phyloP scores from a whole-genome alignment of 208 protist species.

The Leishmania aethiopica region DNA sequence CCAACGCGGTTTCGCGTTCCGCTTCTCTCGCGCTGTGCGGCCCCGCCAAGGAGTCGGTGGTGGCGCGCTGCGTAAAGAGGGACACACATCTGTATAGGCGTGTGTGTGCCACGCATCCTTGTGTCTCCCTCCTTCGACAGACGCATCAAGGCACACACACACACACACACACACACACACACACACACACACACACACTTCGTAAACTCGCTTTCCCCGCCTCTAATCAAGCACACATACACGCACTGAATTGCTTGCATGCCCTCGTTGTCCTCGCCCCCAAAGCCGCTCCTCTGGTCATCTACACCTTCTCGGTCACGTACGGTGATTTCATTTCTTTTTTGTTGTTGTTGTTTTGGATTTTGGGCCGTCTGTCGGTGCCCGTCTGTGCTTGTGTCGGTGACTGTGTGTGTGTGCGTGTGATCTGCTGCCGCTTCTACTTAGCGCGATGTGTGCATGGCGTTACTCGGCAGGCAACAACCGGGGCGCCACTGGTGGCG shows the following conservation, averaged over 20 bases:
- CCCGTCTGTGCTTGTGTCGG: not conserved
- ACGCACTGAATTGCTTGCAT: not conserved
- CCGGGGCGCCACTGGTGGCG: not conserved
- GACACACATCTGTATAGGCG: not conserved
- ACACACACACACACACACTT: not conserved
- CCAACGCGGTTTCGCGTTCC: not conserved
- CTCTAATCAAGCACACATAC: not conserved
- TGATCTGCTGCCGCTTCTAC: not conserved
- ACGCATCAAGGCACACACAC: not conserved
- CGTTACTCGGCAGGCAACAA: constrained; percentile 44
- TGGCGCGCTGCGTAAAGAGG: not conserved
- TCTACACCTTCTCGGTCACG: not conserved
- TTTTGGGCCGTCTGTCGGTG: not conserved
- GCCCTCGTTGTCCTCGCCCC: not conserved
- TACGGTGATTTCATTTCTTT: not conserved
- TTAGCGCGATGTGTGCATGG: constrained; percentile 51
- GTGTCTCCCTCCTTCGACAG: not conserved
- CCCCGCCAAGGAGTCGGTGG: not conserved
- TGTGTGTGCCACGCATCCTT: not conserved
- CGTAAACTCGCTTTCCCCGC: not conserved
- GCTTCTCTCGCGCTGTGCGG: not conserved
- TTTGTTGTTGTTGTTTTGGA: no score
- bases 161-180: not conserved
- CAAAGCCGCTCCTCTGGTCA: not conserved
- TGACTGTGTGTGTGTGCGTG: not conserved